Conservation (phyloP, 352 stramenopile genomes). For the Hyaloperonospora brassicae region DNA sequence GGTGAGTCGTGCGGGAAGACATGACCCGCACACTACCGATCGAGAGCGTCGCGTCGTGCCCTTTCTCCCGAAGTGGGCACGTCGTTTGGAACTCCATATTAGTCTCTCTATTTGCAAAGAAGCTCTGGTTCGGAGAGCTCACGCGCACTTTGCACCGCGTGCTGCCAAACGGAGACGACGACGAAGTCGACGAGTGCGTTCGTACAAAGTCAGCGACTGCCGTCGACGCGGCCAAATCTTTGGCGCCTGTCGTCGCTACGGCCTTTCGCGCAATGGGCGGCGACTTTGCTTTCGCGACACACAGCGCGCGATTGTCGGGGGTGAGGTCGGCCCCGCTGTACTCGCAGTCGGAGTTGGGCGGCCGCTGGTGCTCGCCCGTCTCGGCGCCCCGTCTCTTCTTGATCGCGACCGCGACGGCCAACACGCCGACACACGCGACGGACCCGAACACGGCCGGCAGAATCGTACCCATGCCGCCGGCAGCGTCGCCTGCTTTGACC, state of each 20-base stretch:
- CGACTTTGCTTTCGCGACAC: constrained; percentile 11
- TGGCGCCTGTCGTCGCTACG: background rate
- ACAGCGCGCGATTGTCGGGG: constrained; percentile 20
- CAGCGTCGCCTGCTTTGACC: background rate
- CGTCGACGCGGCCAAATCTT: constrained; percentile 2
- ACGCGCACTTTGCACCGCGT: constrained; percentile 18
- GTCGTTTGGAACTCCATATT: constrained; percentile 27
- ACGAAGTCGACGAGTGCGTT: constrained; percentile 12
- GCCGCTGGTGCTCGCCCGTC: constrained; percentile 1
- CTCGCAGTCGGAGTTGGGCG: constrained; percentile 19
- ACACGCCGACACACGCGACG: constrained; percentile 29
- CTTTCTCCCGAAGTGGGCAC: constrained; percentile 8
- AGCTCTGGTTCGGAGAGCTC: constrained; percentile 17
- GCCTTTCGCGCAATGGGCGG: background rate
- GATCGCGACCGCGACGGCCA: constrained; percentile 38
- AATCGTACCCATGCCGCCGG: constrained; percentile 7
- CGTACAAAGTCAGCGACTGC: constrained; percentile 17
- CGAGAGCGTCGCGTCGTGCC: constrained; percentile 24
- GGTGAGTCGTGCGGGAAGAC: background rate
- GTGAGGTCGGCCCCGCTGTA: constrained; percentile 24
- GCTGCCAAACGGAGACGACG: constrained; percentile 20
- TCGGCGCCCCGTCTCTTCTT: constrained; percentile 24
- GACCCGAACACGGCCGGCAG: constrained; percentile 22
- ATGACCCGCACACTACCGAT: constrained; percentile 13
- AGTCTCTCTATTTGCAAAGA: constrained; percentile 17